A percentile compares a stretch with the other conserved stretches of the same genome.
phyloP scores from a whole-genome alignment of 1,139 yeast genomes.

The Hansenula sp. region DNA sequence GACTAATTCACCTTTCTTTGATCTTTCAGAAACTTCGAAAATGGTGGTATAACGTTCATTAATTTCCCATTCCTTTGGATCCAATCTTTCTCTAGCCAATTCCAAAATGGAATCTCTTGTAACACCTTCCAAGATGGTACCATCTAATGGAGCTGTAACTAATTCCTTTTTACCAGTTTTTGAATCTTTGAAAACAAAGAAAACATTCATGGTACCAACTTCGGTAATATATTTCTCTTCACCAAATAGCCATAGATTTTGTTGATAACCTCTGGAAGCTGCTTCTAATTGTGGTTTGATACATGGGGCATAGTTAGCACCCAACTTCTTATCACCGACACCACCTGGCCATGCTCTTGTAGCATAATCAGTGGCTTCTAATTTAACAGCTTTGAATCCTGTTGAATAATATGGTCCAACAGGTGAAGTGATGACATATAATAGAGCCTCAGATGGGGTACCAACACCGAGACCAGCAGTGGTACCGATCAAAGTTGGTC shows the following conservation, averaged over 20 bases:
- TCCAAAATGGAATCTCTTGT: conserved; percentile 86
- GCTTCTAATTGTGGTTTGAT: conserved; percentile 86
- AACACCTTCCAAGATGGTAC: conserved; percentile 95
- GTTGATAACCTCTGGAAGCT: conserved; percentile 85
- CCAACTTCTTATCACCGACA: conserved; percentile 90
- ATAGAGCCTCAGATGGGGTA: conserved; percentile 72
- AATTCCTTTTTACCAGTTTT: conserved; percentile 82
- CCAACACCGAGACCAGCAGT: conserved; percentile 81
- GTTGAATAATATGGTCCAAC: conserved; percentile 91
- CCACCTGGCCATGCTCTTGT: conserved; percentile 99
- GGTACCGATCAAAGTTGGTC: conserved; percentile 96
- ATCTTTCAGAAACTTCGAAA: conserved; percentile 71
- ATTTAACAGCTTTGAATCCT: conserved; percentile 89
- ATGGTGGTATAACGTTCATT: conserved; percentile 83
- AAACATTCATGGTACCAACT: conserved; percentile 96
- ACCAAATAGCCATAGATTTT: conserved; percentile 95
- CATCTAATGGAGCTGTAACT: conserved; percentile 95
- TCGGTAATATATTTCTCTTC: conserved; percentile 88
- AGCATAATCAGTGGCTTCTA: conserved; percentile 93
- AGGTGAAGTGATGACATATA: conserved; percentile 87
- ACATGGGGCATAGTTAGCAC: conserved; percentile 97
- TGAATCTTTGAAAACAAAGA: conserved; percentile 71
- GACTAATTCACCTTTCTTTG: conserved; percentile 74
- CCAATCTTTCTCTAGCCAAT: conserved; percentile 71
- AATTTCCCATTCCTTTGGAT: conserved; percentile 71